Evolutionary conservation across 2,329 filamentous ascomycete genomes (phyloP), one percentile per base, ranked within the genome.

Genomic region (Amesomyces nigricolor): DNA sequence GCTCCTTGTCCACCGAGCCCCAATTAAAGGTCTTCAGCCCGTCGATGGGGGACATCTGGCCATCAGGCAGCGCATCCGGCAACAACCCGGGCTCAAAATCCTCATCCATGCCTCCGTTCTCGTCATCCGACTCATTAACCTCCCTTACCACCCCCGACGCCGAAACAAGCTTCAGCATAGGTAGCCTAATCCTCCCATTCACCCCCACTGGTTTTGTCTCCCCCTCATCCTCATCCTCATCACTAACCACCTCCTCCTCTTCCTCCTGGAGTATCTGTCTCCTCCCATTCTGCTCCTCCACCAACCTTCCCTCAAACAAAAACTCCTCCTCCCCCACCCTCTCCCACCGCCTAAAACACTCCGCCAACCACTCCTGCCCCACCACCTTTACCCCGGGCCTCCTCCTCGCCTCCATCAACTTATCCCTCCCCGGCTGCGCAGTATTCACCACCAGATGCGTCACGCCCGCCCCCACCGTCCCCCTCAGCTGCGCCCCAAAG

Each of bases 321-420:
- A 92, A 96, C 0, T 87, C 85, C 2, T 78, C 78, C 68, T 96
- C 91, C 54, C 94, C 85, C 10, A 95, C 75, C 54, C 82, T 85
- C 60, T 81, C 78, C 94, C 94, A 99, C 68, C 87, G 86, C 26
- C 84, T 87, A 60, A 97, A 83, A 53, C 86, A 95, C 62, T 91
- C 87, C 32, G 86, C 79, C 30, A 99, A 82, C 94, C 94, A 99
- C 64, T 89, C 84, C 51, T 91, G 88, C 63, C 87, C 91, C 47
- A 99, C 94, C 56, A 99, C 95, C 68, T 91, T 91, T 70, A 97
- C 88, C 50, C 83, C 82, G 0, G 87, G 78, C 53, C 90, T 87
- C 60, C 85, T 83, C 13, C 88, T 86, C 0, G 94, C 94, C 70
- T 91, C 87, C 47, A 89, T 86, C 43, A 97, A 90, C 72, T 99